Conservation (phyloP, 306 rosid genomes). For the Neltuma alba region DNA sequence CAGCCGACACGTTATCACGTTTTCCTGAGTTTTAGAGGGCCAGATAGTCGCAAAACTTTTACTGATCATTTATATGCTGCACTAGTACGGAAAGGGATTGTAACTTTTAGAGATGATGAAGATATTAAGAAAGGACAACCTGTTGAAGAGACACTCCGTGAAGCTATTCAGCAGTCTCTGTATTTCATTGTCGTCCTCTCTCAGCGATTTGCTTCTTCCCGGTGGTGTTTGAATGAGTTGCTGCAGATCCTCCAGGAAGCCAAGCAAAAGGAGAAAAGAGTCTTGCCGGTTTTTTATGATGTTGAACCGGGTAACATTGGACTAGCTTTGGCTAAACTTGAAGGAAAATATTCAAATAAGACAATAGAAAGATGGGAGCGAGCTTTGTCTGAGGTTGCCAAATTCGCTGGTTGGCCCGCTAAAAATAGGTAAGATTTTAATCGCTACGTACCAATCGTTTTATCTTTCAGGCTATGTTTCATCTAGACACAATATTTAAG, state of each 20-base stretch:
- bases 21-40: neutral
- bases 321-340: too few species aligned
- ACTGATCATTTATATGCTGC: neutral
- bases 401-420: neutral
- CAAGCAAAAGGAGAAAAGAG: neutral
- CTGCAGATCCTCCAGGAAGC: neutral
- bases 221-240: neutral
- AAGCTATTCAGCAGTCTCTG: neutral
- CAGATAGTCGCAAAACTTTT: neutral
- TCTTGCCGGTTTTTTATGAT: neutral
- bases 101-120: neutral
- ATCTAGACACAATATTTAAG: neutral
- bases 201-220: neutral
- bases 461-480: neutral
- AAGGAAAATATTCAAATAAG: neutral
- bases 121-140: neutral
- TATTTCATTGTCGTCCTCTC: neutral
- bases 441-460: neutral
- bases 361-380: neutral
- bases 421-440: neutral
- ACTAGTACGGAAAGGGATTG: neutral
- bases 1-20: neutral
- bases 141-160: neutral
- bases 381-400: neutral
- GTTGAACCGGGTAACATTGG: neutral